These are phyloP conservation scores for Cordyceps sp. DNA, from an alignment of 2,329 filamentous ascomycete genomes.

Conservation along the genomic window DNA sequence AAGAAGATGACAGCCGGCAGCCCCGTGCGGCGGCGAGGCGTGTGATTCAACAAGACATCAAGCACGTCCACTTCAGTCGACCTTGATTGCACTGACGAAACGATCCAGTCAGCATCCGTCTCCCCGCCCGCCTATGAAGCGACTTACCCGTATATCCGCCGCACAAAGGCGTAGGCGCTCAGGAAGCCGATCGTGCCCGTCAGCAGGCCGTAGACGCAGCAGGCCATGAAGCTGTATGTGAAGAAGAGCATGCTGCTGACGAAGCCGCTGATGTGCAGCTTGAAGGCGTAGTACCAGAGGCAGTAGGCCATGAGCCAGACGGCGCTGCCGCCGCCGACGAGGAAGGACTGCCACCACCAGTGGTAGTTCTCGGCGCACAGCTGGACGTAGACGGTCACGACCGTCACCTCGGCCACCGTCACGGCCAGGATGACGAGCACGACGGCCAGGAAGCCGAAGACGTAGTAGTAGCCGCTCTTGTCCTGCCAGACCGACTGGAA, in stretches of 20 bases:
- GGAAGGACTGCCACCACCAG: conserved; percentile 87
- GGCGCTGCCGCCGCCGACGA: conserved; percentile 59
- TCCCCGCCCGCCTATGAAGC: background rate
- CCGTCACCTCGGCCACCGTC: conserved; percentile 67
- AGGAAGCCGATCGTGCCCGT: conserved; percentile 76
- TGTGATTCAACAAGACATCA: no score
- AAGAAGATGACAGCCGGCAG: no score
- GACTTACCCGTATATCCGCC: conserved; percentile 63
- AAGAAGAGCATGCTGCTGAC: conserved; percentile 72
- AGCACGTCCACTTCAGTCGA: conserved; percentile 26
- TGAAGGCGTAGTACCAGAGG: conserved; percentile 68
- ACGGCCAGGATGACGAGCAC: conserved; percentile 57
- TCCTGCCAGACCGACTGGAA: conserved; percentile 83
- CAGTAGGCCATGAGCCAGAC: conserved; percentile 75
- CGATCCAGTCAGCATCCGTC: no score
- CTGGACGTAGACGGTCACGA: conserved; percentile 69
- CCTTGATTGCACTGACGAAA: conserved; percentile 29
- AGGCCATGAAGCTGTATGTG: conserved; percentile 68
- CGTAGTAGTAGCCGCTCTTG: conserved; percentile 83
- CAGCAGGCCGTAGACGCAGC: conserved; percentile 62
- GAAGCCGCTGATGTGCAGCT: conserved; percentile 67
- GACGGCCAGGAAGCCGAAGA: conserved; percentile 71
- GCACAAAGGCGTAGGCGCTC: conserved; percentile 68
- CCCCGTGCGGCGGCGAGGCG: no score
- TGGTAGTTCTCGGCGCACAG: conserved; percentile 75